Conservation (phyloP, 2,329 filamentous ascomycete species). For the Ceratocystis harringtonii region DNA sequence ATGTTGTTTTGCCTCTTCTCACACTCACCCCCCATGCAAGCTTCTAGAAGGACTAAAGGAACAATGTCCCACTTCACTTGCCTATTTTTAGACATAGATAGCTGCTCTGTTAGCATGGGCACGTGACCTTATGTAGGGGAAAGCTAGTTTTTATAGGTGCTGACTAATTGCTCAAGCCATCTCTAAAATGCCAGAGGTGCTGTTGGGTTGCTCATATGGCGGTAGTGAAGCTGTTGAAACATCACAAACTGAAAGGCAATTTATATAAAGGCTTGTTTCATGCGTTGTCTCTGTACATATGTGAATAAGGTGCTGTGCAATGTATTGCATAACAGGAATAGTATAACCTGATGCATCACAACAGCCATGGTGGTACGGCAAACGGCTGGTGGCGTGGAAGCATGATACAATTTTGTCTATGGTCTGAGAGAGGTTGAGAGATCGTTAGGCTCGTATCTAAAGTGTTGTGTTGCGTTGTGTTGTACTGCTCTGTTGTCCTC, state of each 20-base stretch:
- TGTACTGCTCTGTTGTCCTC: too few species aligned
- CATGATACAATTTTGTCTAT: background rate
- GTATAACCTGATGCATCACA: background rate
- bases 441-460: too few species aligned
- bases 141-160: background rate
- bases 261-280: background rate
- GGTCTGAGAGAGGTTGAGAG: background rate
- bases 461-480: too few species aligned
- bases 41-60: background rate
- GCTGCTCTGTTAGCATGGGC: background rate
- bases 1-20: background rate
- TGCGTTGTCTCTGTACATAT: background rate
- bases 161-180: background rate
- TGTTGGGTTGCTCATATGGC: too few species aligned
- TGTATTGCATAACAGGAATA: background rate
- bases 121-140: background rate
- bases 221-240: too few species aligned
- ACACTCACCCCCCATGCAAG: background rate
- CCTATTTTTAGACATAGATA: background rate
- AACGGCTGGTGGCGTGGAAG: background rate
- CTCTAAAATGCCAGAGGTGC: background rate
- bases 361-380: background rate
- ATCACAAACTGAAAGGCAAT: too few species aligned
- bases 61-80: background rate
- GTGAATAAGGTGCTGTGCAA: background rate